Base-by-base conservation (phyloP, 2,329 filamentous ascomycete genomes). In the Diaporthe sp. region DNA sequence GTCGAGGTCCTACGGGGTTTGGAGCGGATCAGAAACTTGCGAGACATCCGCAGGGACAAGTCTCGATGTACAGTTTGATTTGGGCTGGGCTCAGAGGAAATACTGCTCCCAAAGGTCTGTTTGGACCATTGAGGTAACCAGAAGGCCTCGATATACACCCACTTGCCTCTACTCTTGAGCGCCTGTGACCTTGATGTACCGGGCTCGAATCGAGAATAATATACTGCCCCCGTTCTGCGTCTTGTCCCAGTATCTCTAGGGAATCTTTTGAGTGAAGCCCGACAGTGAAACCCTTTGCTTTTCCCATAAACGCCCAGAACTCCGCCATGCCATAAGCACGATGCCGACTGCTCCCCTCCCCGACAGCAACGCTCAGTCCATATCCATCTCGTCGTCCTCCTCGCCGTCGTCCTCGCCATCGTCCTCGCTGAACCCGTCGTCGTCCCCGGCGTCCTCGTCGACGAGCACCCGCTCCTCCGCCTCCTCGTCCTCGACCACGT, bases 331-430 rank as follows among this genome's bases (percentile, higher is more conserved):
- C 73, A 58, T 63, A 44, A 51, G 65, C 61, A 68, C 49, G 65
- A 70, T 70, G 65, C 34, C 31, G 47, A 63, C 47, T 47, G 31
- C 47, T 37, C 55, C 28, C 28, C 39, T 28, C 37, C 22, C 25
- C 42, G 7, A 13, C 17, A 4, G 39, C 20, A 12, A 42, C 78
- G 81, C 49, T 85, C 84, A 85, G 79, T 87, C 85, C 79, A 85
- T 83, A 75, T 87, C 86, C 84, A 87, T 86, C 22, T 81, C 84
- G 67, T 84, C 83, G 57, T 84, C 83, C 34, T 83, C 84, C 68
- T 80, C 80, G 51, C 80, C 83, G 44, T 84, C 83, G 55, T 84
- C 83, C 34, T 84, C 85, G 61, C 77, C 81, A 20, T 72, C 82
- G 37, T 80, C 81, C 58, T 83, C 78, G 65, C 79, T 79, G 39